Conservation (phyloP, 140 eudicot species). For the Erigeron philadelphicus region DNA sequence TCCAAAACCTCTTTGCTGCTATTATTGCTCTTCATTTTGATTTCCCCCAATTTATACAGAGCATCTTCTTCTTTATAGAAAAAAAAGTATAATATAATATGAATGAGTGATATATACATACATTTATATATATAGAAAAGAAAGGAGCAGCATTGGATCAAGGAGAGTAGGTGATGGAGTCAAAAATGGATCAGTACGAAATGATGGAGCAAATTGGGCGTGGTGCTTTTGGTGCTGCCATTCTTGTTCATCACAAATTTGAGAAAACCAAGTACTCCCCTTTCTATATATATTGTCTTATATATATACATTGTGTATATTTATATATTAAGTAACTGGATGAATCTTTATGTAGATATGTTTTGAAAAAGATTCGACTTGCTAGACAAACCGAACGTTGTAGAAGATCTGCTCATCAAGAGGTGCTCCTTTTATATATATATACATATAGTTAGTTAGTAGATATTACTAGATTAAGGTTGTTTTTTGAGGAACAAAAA, state of each 20-base stretch:
- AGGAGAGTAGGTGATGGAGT: slow-evolving; percentile 45
- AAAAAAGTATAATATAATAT: neutral
- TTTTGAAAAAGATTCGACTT: slow-evolving; percentile 90
- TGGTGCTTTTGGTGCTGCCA: slow-evolving; percentile 99
- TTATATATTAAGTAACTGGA: neutral
- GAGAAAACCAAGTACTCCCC: slow-evolving; percentile 69
- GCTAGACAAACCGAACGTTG: slow-evolving; percentile 98
- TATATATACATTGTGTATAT: neutral
- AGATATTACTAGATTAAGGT: too few species aligned
- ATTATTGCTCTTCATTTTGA: too few species aligned
- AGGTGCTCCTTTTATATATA: slow-evolving; percentile 37
- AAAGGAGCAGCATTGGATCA: slow-evolving; percentile 21
- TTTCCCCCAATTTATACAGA: too few species aligned
- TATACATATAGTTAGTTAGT: too few species aligned
- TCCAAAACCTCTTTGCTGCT: too few species aligned
- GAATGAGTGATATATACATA: slow-evolving; percentile 10
- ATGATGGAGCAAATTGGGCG: slow-evolving; percentile 99
- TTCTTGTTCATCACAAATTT: slow-evolving; percentile 82
- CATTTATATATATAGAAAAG: neutral
- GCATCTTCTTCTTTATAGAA: too few species aligned
- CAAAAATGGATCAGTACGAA: slow-evolving; percentile 95
- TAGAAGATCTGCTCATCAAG: slow-evolving; percentile 98
- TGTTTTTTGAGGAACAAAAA: too few species aligned
- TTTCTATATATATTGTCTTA: neutral
- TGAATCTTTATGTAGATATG: slow-evolving; percentile 54